Evolutionary conservation across 768 basidiomycete species (phyloP).

Genomic region (Tulasnella sp.): DNA sequence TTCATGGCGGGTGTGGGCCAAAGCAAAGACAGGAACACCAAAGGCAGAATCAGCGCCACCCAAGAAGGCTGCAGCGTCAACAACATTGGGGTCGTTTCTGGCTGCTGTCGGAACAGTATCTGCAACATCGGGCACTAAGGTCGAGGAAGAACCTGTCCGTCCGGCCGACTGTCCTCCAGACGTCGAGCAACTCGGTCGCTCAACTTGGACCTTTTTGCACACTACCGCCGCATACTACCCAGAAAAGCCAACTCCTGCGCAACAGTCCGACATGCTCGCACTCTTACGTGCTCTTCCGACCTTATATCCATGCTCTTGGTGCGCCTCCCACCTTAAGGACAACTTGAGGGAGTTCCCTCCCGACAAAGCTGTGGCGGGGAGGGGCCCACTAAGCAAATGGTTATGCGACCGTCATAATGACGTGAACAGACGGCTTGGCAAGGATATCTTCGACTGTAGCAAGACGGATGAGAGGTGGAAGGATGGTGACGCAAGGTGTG

Average conservation of each 20-base stretch:
- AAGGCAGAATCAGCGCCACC: neutral
- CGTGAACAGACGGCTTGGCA: conserved; percentile 79
- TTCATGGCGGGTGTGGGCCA: conserved; percentile 20
- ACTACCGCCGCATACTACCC: conserved; percentile 94
- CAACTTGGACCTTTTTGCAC: conserved; percentile 96
- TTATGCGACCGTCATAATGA: conserved; percentile 87
- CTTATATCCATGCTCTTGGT: conserved; percentile 80
- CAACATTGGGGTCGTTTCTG: conserved; percentile 21
- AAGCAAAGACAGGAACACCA: neutral
- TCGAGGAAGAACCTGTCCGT: conserved; percentile 27
- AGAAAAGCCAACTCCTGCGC: conserved; percentile 55
- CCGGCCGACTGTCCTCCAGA: conserved; percentile 77
- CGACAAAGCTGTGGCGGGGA: conserved; percentile 49
- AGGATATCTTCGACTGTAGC: conserved; percentile 65
- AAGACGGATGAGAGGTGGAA: conserved; percentile 84
- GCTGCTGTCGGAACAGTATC: conserved; percentile 28
- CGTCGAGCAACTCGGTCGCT: conserved; percentile 74
- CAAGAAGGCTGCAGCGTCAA: conserved; percentile 7
- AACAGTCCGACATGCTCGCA: conserved; percentile 73
- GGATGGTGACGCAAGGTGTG: conserved; percentile 89
- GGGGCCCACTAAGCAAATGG: conserved; percentile 63
- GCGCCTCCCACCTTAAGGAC: conserved; percentile 70
- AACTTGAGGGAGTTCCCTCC: conserved; percentile 56
- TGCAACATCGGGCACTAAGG: conserved; percentile 7
- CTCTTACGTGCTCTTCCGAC: conserved; percentile 65